A percentile compares a stretch with the other conserved stretches of the same genome.
Evolutionary conservation across 805 yeast species (phyloP).

Genomic region (Zygotorulaspora danielsina): DNA sequence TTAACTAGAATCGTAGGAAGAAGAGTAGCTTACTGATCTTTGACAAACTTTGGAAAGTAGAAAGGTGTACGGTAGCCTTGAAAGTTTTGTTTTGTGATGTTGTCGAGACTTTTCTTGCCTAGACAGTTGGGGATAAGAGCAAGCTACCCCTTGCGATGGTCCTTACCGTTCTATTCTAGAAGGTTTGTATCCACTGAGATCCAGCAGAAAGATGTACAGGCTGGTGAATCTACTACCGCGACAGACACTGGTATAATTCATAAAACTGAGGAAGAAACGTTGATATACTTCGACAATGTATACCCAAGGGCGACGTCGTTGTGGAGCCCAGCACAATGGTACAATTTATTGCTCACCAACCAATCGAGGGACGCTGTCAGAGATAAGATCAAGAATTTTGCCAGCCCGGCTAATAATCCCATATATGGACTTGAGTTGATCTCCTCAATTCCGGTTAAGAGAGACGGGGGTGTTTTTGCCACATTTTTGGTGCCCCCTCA

Average conservation of each 20-base stretch:
- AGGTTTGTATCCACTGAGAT: conserved; percentile 40
- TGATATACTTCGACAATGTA: conserved; percentile 55
- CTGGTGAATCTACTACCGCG: conserved; percentile 53
- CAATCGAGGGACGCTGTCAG: conserved; percentile 40
- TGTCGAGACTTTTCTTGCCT: background rate
- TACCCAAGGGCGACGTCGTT: conserved; percentile 44
- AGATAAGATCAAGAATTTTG: conserved; percentile 38
- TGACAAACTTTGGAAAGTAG: too few species aligned
- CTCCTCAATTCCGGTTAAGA: conserved; percentile 60
- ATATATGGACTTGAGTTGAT: conserved; percentile 46
- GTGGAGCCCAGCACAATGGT: conserved; percentile 46
- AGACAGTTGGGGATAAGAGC: background rate
- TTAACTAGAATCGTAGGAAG: too few species aligned
- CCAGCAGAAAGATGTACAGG: conserved; percentile 42
- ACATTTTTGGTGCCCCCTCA: conserved; percentile 60
- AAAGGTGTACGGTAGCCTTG: too few species aligned
- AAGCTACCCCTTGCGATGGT: background rate
- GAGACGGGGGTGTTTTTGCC: conserved; percentile 95
- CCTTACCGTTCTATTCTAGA: conserved; percentile 3
- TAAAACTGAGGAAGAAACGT: conserved; percentile 45
- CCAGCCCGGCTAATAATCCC: conserved; percentile 38
- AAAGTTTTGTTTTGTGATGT: too few species aligned
- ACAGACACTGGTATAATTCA: conserved; percentile 55
- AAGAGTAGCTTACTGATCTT: too few species aligned
- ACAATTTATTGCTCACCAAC: conserved; percentile 37